These are phyloP conservation scores for Ochromonas danica DNA, from an alignment of 108 stramenopile species.

Conservation along the genomic window DNA sequence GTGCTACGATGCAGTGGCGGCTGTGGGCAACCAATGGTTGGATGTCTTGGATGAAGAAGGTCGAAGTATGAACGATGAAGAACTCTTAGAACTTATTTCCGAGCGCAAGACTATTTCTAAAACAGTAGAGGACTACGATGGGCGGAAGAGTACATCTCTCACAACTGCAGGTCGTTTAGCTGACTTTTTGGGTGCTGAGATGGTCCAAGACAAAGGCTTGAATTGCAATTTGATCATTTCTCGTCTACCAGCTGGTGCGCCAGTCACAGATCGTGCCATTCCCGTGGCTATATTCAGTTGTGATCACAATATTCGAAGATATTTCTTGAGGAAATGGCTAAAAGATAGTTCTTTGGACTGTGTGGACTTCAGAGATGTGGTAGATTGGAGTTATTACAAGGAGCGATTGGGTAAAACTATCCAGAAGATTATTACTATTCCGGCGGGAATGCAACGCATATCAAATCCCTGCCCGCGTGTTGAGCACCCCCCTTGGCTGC, in stretches of 20 bases:
- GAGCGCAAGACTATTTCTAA: conserved; percentile 96
- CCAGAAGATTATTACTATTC: conserved; percentile 98
- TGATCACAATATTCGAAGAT: conserved; percentile 74
- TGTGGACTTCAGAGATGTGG: conserved; percentile 71
- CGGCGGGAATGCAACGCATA: conserved; percentile 92
- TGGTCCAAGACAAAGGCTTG: conserved; percentile 94
- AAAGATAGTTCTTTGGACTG: conserved; percentile 80
- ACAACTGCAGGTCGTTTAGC: conserved; percentile 94
- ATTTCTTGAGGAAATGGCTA: conserved; percentile 87
- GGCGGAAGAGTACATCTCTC: conserved; percentile 88
- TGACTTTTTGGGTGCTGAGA: conserved; percentile 95
- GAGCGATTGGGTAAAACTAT: conserved; percentile 91
- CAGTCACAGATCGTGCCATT: conserved; percentile 91
- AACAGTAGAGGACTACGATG: conserved; percentile 94
- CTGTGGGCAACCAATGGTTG: conserved; percentile 96
- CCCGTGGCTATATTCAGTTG: conserved; percentile 93
- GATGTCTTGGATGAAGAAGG: conserved; percentile 92
- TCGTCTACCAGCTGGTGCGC: conserved; percentile 85
- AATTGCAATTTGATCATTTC: conserved; percentile 96
- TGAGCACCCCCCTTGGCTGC: conserved; percentile 91
- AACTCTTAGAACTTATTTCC: conserved; percentile 91
- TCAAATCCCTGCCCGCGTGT: conserved; percentile 90
- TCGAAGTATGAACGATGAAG: conserved; percentile 83
- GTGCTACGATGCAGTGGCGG: conserved; percentile 92
- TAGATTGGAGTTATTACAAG: conserved; percentile 95